Base-by-base conservation (phyloP, 2,329 filamentous ascomycete genomes). In the Neofusicoccum laricinum region DNA sequence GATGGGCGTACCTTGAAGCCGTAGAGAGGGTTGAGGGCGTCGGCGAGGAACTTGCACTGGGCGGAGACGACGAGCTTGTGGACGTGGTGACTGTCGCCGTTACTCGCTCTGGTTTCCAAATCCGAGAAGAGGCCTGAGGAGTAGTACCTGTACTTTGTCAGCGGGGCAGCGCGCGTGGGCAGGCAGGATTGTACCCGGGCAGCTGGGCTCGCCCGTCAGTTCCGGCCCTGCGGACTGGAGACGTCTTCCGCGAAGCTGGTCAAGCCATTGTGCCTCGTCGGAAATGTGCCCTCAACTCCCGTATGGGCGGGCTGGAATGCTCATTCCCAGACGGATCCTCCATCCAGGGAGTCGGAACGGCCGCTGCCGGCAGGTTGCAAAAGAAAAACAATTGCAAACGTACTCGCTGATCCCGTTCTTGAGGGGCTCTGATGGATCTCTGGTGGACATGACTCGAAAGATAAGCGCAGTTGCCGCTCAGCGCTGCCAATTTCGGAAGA, bases 11-110 rank as follows among this genome's bases (percentile, higher is more conserved):
- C 61, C 63, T 61, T 32, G 45, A 59, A 64, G 19, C 32, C 46
- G 34, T 43, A 49, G 6, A 40, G 21, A 30, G 48, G 48, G 17
- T 53, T 61, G 34, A 50, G 7, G 11, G 63, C 63, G n/a, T 61
- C 21, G 11, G 34, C 19, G 46, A 61, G 46, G 32, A 64, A 59
- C 4, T 64, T 36, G 46, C 63, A 41, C 34, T 64, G 63, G 2
- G 43, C 14, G 40, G 40, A 64, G 15, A 64, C 46, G 45, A 61
- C 34, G 14, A 51, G 21, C 32, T 64, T 64, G 53, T 64, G 63
- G 30, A 61, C 53, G 10, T 59, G 45, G 14, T 51, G 38, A 6
- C 14, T 34, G 21, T 59, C 34, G 34, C 21, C 57, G 7, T 53
- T 36, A 6, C 36, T 43, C 19, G 25, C 43, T 10, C 34, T 48